A percentile compares a stretch with the other conserved stretches of the same genome.
Evolutionary conservation across 2,329 filamentous ascomycete genomes (phyloP).

Genomic region (Diaporthe vaccinii): DNA sequence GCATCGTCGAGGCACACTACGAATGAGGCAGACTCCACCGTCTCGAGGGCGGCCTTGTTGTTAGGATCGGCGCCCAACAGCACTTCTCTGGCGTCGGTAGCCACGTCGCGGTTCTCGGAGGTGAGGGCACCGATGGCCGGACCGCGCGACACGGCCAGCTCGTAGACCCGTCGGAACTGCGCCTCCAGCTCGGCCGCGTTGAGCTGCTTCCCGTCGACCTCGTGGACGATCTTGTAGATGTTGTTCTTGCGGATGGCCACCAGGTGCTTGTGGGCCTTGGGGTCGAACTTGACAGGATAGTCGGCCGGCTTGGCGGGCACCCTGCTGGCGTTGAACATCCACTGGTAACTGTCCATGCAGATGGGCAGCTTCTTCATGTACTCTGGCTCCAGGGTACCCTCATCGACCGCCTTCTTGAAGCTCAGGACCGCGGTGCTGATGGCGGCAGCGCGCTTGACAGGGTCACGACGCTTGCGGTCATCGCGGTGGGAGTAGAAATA

Average conservation of each 20-base stretch:
- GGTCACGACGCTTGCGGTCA: slow-evolving; percentile 88
- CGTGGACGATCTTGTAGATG: slow-evolving; percentile 92
- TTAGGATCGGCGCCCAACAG: slow-evolving; percentile 82
- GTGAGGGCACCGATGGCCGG: slow-evolving; percentile 88
- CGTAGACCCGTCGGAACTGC: slow-evolving; percentile 88
- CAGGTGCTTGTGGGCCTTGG: slow-evolving; percentile 86
- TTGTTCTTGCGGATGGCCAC: slow-evolving; percentile 94
- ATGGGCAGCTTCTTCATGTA: slow-evolving; percentile 99
- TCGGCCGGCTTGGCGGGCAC: slow-evolving; percentile 87
- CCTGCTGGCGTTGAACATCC: slow-evolving; percentile 97
- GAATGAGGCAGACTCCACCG: slow-evolving; percentile 91
- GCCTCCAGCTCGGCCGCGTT: slow-evolving; percentile 91
- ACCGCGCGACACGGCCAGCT: slow-evolving; percentile 73
- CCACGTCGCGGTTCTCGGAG: slow-evolving; percentile 92
- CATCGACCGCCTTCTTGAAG: slow-evolving; percentile 94
- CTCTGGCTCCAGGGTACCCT: slow-evolving; percentile 88
- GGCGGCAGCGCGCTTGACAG: slow-evolving; percentile 92
- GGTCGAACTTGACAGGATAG: slow-evolving; percentile 83
- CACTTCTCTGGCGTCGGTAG: slow-evolving; percentile 84
- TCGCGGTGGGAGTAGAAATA: slow-evolving; percentile 99
- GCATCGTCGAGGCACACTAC: slow-evolving; percentile 94
- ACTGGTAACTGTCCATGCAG: slow-evolving; percentile 98
- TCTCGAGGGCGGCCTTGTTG: slow-evolving; percentile 83
- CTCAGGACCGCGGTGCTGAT: slow-evolving; percentile 88
- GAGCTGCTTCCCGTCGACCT: slow-evolving; percentile 85